Evolutionary conservation across 2,329 filamentous ascomycete species (phyloP).

Genomic region (Uncinocarpus reesii): DNA sequence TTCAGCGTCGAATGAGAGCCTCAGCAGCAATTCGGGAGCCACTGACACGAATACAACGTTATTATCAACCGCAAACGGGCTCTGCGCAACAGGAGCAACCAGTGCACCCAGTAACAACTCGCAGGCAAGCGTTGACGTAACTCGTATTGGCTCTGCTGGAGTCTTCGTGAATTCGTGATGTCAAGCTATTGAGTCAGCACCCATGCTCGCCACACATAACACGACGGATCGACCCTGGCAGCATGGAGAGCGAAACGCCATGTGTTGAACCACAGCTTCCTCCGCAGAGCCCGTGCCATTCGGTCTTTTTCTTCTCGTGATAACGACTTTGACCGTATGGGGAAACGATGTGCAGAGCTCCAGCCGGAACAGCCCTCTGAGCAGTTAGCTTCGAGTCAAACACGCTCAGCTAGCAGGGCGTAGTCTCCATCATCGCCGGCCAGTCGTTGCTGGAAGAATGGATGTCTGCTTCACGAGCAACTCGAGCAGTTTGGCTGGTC

Average conservation of each 20-base stretch:
- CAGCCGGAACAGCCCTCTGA: too few relatives aligned
- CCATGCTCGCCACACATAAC: not conserved
- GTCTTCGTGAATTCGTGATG: not conserved
- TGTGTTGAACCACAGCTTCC: not conserved
- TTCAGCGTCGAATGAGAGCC: not conserved
- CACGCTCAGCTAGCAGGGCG: too few relatives aligned
- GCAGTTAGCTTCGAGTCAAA: too few relatives aligned
- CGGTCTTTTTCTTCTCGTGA: too few relatives aligned
- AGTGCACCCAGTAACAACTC: not conserved
- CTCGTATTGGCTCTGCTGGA: too few relatives aligned
- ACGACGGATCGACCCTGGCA: slow-evolving; percentile 1
- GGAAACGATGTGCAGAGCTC: too few relatives aligned
- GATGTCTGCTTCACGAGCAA: too few relatives aligned
- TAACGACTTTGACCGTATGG: too few relatives aligned
- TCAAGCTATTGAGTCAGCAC: slow-evolving; percentile 1
- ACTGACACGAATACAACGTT: slow-evolving; percentile 10
- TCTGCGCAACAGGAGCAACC: not conserved
- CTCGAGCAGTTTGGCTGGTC: too few relatives aligned
- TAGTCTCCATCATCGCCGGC: too few relatives aligned
- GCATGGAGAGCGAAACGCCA: not conserved
- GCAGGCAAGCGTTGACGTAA: not conserved
- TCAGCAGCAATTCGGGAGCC: not conserved
- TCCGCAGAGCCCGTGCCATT: slow-evolving; percentile 4
- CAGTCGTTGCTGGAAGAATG: too few relatives aligned
- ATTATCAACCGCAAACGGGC: slow-evolving; percentile 6